Conservation (phyloP, 1,284 basidiomycete species). For the Ustilago vetiveriae region DNA sequence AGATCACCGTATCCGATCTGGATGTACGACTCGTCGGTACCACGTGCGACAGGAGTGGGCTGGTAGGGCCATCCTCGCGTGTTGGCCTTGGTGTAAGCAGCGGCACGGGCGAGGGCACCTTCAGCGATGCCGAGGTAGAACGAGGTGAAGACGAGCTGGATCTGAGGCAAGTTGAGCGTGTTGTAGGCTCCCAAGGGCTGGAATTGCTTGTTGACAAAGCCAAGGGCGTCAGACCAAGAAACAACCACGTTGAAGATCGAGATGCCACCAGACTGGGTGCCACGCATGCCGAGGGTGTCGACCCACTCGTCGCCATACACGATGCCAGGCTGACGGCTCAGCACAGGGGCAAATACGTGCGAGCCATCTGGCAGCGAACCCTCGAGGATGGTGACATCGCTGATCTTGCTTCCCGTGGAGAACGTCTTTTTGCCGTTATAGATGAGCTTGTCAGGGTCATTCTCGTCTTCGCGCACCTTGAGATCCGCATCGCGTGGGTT, state of each 20-base stretch:
- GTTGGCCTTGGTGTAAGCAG: constrained; percentile 62
- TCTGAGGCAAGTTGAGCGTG: constrained; percentile 65
- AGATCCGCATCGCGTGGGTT: constrained; percentile 67
- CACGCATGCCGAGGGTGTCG: constrained; percentile 67
- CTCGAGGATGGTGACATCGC: constrained; percentile 66
- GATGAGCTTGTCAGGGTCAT: constrained; percentile 52
- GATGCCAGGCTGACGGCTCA: constrained; percentile 61
- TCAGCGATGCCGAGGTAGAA: constrained; percentile 67
- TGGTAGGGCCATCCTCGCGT: constrained; percentile 66
- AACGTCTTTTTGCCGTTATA: constrained; percentile 67
- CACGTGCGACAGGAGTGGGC: constrained; percentile 51
- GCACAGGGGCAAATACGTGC: constrained; percentile 65
- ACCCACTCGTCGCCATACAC: constrained; percentile 67
- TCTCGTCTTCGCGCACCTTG: constrained; percentile 50
- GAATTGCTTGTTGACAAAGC: constrained; percentile 53
- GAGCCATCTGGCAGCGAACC: constrained; percentile 52
- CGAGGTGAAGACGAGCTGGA: constrained; percentile 66
- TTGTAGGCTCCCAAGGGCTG: constrained; percentile 63
- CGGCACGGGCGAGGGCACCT: constrained; percentile 61
- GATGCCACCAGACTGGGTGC: constrained; percentile 62
- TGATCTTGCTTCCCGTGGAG: constrained; percentile 65
- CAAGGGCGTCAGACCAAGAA: constrained; percentile 61
- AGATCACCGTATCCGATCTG: constrained; percentile 65
- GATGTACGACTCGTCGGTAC: constrained; percentile 66
- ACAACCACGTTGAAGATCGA: constrained; percentile 59